Base-by-base conservation (phyloP, 441 rosid genomes). In the Brassica balearica region DNA sequence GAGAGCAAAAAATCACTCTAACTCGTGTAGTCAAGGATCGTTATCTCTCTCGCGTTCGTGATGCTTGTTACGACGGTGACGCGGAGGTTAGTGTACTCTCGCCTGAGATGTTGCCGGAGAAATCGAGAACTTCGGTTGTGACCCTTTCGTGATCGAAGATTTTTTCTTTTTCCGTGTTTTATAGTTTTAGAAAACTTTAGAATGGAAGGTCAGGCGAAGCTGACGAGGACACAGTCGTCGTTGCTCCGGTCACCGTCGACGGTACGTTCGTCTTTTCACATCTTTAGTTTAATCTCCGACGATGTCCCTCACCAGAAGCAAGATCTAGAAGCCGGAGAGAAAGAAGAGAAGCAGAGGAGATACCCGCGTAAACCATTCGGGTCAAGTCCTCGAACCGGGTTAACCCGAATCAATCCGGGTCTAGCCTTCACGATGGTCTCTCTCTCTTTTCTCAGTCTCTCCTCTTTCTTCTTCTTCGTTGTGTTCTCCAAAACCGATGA, bases 171-270 rank as follows among this genome's bases (percentile, higher is more conserved):
- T 20, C 22, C 22, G 22, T 69, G 60, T 4, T 62, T 48, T 23
- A 0, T 12, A 2, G 41, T 51, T 11, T 55, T 73, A 8, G 11
- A 17, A 56, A 55, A 5, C 22, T 17, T 32, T 11, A 9, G 8
- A 83, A 89, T 89, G 97, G 98, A 88, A 59, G 87, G 86, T 65
- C 89, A 84, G 72, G 79, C 87, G 80, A 88, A 89, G 92, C 92
- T 93, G 1, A 93, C 92, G 71, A 84, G 97, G 73, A 91, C 94
- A 0, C 88, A 89, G 64, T 95, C 98, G 0, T 90, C 95, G 48
- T 91, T 95, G 68, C 94, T 95, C 84, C 92, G 98, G 14, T 91
- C 97, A 34, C 82, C 93, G 2, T 88, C 95, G 20, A 91, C 92
- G 79, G 79, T 88, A 68, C 86, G 97, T 71, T 89, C 99, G 19